phyloP scores from a whole-genome alignment of 1,284 basidiomycete species.

The Leccinum pachyderme region DNA sequence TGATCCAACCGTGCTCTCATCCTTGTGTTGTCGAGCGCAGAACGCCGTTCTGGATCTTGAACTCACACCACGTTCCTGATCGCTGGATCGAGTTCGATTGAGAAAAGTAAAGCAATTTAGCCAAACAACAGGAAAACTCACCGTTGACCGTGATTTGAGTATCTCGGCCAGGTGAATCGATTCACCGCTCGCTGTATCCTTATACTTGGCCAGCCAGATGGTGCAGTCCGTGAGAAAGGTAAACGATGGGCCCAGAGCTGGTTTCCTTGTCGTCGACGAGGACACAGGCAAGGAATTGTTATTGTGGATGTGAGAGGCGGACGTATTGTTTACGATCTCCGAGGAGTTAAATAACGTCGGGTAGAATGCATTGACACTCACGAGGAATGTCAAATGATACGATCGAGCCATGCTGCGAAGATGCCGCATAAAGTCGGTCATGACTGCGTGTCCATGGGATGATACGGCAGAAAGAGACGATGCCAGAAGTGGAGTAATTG shows the following conservation, averaged over 20 bases:
- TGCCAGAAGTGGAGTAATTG: slow-evolving; percentile 63
- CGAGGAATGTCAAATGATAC: slow-evolving; percentile 49
- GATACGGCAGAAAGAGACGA: slow-evolving; percentile 63
- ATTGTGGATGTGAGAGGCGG: slow-evolving; percentile 35
- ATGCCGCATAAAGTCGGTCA: slow-evolving; percentile 68
- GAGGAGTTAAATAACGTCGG: background rate
- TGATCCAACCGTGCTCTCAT: background rate
- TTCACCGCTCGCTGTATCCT: slow-evolving; percentile 8
- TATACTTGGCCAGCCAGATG: slow-evolving; percentile 53
- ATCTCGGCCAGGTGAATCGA: slow-evolving; percentile 38
- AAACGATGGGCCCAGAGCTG: slow-evolving; percentile 73
- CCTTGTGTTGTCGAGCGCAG: slow-evolving; percentile 15
- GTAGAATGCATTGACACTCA: slow-evolving; percentile 29
- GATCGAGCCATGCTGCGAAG: slow-evolving; percentile 51
- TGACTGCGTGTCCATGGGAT: slow-evolving; percentile 73
- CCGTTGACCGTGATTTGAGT: slow-evolving; percentile 46
- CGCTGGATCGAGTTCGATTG: slow-evolving; percentile 28
- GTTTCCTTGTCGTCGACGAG: slow-evolving; percentile 49
- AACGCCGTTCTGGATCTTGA: slow-evolving; percentile 31
- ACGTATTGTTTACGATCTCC: slow-evolving; percentile 49
- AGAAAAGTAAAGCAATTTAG: background rate
- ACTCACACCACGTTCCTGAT: slow-evolving; percentile 38
- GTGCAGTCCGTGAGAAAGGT: slow-evolving; percentile 69
- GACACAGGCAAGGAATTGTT: slow-evolving; percentile 41
- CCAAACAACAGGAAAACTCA: slow-evolving; percentile 28